A percentile compares a stretch with the other conserved stretches of the same genome.
Evolutionary conservation across 352 stramenopile species (phyloP).

Genomic region (Phytophthora podocarpi): DNA sequence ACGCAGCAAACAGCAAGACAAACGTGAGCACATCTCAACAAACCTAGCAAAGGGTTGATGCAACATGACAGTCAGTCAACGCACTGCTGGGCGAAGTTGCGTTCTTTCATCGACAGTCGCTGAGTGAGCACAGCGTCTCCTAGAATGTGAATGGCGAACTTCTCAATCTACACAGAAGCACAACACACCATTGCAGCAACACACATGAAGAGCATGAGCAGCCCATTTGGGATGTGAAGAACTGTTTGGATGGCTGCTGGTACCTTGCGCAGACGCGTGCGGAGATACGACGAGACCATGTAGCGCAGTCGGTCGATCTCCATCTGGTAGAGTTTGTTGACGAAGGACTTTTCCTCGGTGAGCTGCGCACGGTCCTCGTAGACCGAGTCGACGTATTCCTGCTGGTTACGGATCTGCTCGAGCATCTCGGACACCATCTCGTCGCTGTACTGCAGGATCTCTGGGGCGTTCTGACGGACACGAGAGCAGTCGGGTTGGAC

Average conservation of each 20-base stretch:
- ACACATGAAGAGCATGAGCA: neutral
- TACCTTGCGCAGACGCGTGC: constrained; percentile 77
- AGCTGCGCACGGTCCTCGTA: constrained; percentile 62
- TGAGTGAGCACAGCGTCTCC: constrained; percentile 45
- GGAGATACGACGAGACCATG: constrained; percentile 84
- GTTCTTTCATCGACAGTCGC: constrained; percentile 74
- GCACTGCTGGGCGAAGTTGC: constrained; percentile 78
- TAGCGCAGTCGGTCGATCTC: constrained; percentile 88
- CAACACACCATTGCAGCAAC: neutral
- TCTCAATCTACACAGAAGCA: constrained; percentile 61
- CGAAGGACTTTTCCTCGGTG: constrained; percentile 80
- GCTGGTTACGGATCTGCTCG: constrained; percentile 86
- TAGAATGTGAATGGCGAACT: constrained; percentile 71
- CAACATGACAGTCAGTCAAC: constrained; percentile 2
- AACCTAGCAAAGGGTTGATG: neutral
- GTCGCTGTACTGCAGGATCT: constrained; percentile 76
- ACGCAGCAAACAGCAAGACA: constrained; percentile 15
- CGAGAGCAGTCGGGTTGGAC: neutral
- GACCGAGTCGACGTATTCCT: constrained; percentile 87
- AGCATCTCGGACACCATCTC: constrained; percentile 86
- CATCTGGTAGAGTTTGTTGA: constrained; percentile 90
- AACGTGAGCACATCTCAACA: neutral
- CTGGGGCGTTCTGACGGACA: constrained; percentile 66
- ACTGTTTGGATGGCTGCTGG: too few relatives aligned
- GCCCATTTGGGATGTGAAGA: too few relatives aligned